Conservation (phyloP, 257 asterid genomes). For the Gynochthodes officinalis region DNA sequence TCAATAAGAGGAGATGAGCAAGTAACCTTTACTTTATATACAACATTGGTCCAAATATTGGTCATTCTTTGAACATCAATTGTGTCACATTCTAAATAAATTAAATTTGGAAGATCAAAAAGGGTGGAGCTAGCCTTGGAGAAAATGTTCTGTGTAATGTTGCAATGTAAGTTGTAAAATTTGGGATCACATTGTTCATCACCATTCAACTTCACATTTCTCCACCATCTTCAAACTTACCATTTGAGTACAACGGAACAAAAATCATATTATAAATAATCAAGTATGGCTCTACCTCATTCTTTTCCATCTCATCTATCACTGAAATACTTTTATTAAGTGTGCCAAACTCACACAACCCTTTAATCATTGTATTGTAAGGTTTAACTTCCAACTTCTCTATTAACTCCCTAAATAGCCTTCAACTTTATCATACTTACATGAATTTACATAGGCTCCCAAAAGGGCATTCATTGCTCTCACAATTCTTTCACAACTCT, state of each 20-base stretch:
- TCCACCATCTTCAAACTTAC: slow-evolving; percentile 38
- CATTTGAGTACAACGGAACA: slow-evolving; percentile 24
- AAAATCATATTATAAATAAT: slow-evolving; percentile 39
- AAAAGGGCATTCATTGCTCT: slow-evolving; percentile 46
- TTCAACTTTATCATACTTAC: slow-evolving; percentile 26
- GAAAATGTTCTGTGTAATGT: no score
- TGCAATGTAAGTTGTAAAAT: slow-evolving; percentile 34
- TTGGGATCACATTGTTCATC: slow-evolving; percentile 25
- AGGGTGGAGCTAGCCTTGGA: no score
- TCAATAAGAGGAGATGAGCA: neutral
- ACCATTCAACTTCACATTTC: slow-evolving; percentile 36
- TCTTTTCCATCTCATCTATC: slow-evolving; percentile 33
- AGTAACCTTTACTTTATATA: no score
- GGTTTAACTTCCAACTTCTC: slow-evolving; percentile 30
- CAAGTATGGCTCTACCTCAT: slow-evolving; percentile 30
- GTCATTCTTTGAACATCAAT: neutral
- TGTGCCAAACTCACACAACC: slow-evolving; percentile 33
- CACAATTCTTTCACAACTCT: slow-evolving; percentile 30
- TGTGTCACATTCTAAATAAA: no score
- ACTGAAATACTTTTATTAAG: slow-evolving; percentile 4
- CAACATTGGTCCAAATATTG: no score
- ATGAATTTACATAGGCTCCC: slow-evolving; percentile 37
- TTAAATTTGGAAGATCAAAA: no score
- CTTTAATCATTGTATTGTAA: slow-evolving; percentile 41
- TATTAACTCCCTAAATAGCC: slow-evolving; percentile 31